Conservation (phyloP, 768 basidiomycete species). For the Termitomyces heimii region DNA sequence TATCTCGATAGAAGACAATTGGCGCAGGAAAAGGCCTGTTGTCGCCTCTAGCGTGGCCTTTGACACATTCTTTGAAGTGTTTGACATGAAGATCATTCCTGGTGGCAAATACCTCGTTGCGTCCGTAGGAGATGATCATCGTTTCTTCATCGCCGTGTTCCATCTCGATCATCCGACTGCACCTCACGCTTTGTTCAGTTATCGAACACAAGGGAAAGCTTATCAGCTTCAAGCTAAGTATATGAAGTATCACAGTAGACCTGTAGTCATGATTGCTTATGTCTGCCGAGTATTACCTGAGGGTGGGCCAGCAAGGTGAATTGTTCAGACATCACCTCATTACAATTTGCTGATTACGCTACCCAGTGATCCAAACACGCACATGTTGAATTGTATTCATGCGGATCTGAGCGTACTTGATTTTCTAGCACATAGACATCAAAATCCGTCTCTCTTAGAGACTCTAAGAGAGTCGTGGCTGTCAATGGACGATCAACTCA, state of each 20-base stretch:
- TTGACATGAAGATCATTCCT: constrained; percentile 53
- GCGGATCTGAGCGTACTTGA: constrained; percentile 39
- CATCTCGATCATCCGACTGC: constrained; percentile 49
- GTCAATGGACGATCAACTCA: background rate
- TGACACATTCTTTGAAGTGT: constrained; percentile 30
- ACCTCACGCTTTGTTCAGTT: constrained; percentile 40
- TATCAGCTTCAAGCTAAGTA: constrained; percentile 59
- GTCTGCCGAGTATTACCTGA: background rate
- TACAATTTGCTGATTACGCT: constrained; percentile 26
- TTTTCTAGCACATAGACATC: constrained; percentile 20
- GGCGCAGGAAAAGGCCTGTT: constrained; percentile 37
- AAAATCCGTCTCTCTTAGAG: background rate
- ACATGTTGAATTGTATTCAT: constrained; percentile 38
- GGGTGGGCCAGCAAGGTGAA: constrained; percentile 14
- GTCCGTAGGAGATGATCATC: constrained; percentile 44
- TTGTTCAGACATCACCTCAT: constrained; percentile 14
- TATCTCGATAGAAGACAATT: constrained; percentile 55
- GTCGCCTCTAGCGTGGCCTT: constrained; percentile 22
- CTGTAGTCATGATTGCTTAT: constrained; percentile 54
- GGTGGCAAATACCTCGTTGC: constrained; percentile 67
- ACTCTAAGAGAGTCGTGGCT: background rate
- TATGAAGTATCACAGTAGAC: constrained; percentile 35
- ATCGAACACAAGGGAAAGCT: constrained; percentile 43
- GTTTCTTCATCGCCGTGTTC: constrained; percentile 48
- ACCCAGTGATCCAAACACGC: constrained; percentile 39